These are phyloP conservation scores for Globisporangium paddicum DNA, from an alignment of 352 stramenopile species.

Conservation along the genomic window DNA sequence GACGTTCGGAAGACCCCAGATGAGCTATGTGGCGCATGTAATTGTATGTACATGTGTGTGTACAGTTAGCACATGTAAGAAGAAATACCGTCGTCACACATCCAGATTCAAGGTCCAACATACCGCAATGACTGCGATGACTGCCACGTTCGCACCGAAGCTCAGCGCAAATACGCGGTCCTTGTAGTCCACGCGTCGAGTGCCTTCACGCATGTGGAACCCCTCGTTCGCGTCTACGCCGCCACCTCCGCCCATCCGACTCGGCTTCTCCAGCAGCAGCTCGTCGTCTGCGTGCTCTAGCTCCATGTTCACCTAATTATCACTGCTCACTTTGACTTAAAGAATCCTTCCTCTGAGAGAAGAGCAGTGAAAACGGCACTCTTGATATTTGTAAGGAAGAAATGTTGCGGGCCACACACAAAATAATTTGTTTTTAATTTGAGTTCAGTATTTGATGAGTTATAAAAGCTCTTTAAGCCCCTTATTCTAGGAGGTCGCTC, in stretches of 20 bases:
- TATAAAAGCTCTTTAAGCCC: too few relatives aligned
- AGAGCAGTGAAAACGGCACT: background rate
- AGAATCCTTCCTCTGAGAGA: background rate
- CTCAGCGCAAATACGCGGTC: constrained; percentile 60
- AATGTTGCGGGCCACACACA: too few relatives aligned
- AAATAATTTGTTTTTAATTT: background rate
- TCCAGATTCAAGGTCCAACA: constrained; percentile 1
- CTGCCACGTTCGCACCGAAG: constrained; percentile 57
- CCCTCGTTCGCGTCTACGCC: constrained; percentile 14
- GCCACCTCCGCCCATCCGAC: background rate
- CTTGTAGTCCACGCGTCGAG: constrained; percentile 46
- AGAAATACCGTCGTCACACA: background rate
- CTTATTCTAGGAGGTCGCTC: background rate
- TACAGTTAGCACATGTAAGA: background rate
- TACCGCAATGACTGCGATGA: constrained; percentile 58
- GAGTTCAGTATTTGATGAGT: too few relatives aligned
- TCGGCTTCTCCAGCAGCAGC: constrained; percentile 52
- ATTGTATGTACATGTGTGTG: background rate
- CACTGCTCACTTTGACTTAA: constrained; percentile 2
- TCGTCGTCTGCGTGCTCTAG: constrained; percentile 57
- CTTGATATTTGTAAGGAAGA: too few relatives aligned
- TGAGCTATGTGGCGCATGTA: constrained; percentile 29
- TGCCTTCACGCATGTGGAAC: constrained; percentile 9
- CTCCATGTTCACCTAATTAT: constrained; percentile 44
- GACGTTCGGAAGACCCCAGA: constrained; percentile 68